A percentile compares a stretch with the other conserved stretches of the same genome.
Evolutionary conservation across 495 filamentous ascomycete genomes (phyloP).

Genomic region (Oidiodendron maius): DNA sequence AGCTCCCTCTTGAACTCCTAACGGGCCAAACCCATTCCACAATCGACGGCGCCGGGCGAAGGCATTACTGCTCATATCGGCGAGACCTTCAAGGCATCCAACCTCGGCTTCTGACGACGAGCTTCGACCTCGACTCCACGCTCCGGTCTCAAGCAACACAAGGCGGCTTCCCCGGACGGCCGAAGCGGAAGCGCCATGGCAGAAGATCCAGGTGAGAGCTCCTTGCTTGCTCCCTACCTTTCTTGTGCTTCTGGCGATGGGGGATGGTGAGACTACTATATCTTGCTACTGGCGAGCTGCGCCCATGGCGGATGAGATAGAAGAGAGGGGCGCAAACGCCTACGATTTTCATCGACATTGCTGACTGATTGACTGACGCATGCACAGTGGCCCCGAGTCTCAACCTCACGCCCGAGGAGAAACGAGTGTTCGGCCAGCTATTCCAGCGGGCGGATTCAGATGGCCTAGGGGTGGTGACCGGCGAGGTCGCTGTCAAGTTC

Average conservation of each 20-base stretch:
- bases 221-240: slow-evolving; percentile 5
- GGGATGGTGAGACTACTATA: no score
- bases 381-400: slow-evolving; percentile 58
- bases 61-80: no score
- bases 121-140: background rate
- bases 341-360: background rate
- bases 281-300: no score
- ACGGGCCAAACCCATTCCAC: no score
- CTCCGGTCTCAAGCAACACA: background rate
- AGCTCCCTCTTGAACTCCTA: slow-evolving; percentile 3
- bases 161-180: no score
- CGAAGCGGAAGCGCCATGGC: slow-evolving; percentile 22
- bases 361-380: slow-evolving; percentile 3
- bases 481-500: slow-evolving; percentile 93
- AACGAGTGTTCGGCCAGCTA: slow-evolving; percentile 84
- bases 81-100: slow-evolving; percentile 3
- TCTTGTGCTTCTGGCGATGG: background rate
- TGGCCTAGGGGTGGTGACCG: slow-evolving; percentile 86
- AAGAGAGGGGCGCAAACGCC: no score
- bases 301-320: no score
- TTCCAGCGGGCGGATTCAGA: slow-evolving; percentile 88
- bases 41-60: no score
- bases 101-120: slow-evolving; percentile 5
- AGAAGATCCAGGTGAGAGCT: slow-evolving; percentile 26
- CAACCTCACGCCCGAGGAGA: slow-evolving; percentile 87